These are phyloP conservation scores for Raffaelea arxii DNA, from an alignment of 2,329 filamentous ascomycete species.

Conservation along the genomic window DNA sequence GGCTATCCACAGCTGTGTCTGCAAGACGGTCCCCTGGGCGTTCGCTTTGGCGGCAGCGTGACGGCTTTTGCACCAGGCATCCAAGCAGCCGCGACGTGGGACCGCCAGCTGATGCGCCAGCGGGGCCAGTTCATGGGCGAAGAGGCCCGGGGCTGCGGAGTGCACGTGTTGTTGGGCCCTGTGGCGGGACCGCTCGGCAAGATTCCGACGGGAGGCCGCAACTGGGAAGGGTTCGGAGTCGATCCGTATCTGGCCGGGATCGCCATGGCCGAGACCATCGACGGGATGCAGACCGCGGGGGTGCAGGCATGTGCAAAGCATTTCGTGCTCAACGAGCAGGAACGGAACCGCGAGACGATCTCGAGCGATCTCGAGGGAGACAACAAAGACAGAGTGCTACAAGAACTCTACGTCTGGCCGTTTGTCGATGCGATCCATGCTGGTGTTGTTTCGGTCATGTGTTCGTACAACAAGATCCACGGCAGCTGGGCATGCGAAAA, in stretches of 20 bases:
- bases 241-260: constrained; percentile 61
- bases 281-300: constrained; percentile 51
- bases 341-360: constrained; percentile 39
- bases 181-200: constrained; percentile 54
- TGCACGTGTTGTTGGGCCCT: constrained; percentile 60
- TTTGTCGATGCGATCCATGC: constrained; percentile 60
- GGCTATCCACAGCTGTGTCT: constrained; percentile 53
- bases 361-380: constrained; percentile 49
- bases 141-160: constrained; percentile 63
- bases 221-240: constrained; percentile 51
- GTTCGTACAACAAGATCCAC: constrained; percentile 64
- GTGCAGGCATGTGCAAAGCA: constrained; percentile 29
- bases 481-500: constrained; percentile 60
- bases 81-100: constrained; percentile 65
- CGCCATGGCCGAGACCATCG: constrained; percentile 53
- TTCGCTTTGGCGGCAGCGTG: constrained; percentile 55
- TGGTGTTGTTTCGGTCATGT: constrained; percentile 60
- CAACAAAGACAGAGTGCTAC: constrained; percentile 57
- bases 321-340: constrained; percentile 23
- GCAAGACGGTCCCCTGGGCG: constrained; percentile 62
- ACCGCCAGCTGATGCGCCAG: constrained; percentile 53
- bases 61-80: constrained; percentile 64
- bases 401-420: constrained; percentile 59
- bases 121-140: constrained; percentile 61
- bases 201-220: constrained; percentile 50